Evolutionary conservation across 139 green algal species (phyloP), one percentile per base, ranked within the genome.

Genomic region (Chlamydomonas sp.): DNA sequence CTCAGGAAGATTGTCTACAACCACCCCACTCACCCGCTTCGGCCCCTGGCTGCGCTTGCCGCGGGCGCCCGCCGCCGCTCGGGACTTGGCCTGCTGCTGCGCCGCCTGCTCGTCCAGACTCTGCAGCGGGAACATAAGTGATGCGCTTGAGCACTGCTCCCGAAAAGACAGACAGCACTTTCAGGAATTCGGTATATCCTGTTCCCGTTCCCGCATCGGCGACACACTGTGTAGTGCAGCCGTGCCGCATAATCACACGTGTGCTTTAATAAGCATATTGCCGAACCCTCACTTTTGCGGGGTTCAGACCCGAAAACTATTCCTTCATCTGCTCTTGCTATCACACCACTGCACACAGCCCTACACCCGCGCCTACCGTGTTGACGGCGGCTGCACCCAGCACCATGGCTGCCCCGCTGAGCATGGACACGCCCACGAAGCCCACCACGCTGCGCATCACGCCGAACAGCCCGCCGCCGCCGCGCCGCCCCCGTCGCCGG

Each of bases 301-400:
- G 31, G 31, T 49, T 49, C 31, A 49, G 31, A 49, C 31, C 31
- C 12, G 75, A 79, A 57, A 79, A 63, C 63, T 64, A 12, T 17
- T 15, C 14, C 67, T n/a, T 15, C 67, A 12, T 73, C 67, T 15
- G 8, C 67, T 15, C 67, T 73, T 15, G 14, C 67, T 5, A 6
- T 49, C 31, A 49, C 31, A 49, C 31, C 31, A 49, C 31, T 49
- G 31, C 31, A 49, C 31, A 49, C 31, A 49, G 31, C 31, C 68
- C 12, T 15, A 15, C 68, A 18, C 9, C 10, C 31, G 6, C 3
- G 1, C 10, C 74, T 20, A 87, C 83, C 31, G 83, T 87, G 83
- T 87, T 87, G 73, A 87, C 83, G 3, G 83, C 83, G 73, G 83
- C 83, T 31, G 83, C 83, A 31, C 83, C 73, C 62, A 87, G 83